A percentile compares a stretch with the other conserved stretches of the same genome.
Conservation (phyloP, 2,329 filamentous ascomycete genomes). For the Verruconis gallopava region DNA sequence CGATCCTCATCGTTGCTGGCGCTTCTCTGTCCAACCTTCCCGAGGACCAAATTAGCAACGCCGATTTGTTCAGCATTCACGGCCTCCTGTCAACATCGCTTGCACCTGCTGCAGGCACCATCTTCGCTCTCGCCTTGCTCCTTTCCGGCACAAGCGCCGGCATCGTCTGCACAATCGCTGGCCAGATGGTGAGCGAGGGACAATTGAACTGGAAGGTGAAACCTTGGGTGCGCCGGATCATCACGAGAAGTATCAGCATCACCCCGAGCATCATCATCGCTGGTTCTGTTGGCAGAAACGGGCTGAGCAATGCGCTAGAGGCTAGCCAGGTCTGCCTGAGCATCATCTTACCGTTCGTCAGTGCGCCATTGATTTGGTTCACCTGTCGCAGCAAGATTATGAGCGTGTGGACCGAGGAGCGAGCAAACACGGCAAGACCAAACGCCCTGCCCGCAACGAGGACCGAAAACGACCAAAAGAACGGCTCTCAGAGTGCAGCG, state of each 20-base stretch:
- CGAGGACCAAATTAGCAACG: constrained; percentile 42
- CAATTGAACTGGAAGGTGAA: constrained; percentile 60
- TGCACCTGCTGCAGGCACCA: constrained; percentile 60
- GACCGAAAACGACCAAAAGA: neutral
- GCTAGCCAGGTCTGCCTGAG: constrained; percentile 68
- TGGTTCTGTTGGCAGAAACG: constrained; percentile 58
- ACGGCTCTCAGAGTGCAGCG: constrained; percentile 8
- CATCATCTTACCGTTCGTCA: constrained; percentile 70
- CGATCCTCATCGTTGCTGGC: constrained; percentile 72
- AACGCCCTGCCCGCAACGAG: neutral
- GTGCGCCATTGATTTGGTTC: constrained; percentile 72
- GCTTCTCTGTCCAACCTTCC: constrained; percentile 53
- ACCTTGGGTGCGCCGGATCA: constrained; percentile 66
- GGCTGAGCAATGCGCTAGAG: constrained; percentile 58
- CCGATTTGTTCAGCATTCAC: constrained; percentile 77
- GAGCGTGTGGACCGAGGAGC: constrained; percentile 41
- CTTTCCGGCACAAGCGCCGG: constrained; percentile 71
- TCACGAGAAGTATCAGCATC: constrained; percentile 71
- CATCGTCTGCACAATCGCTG: constrained; percentile 79
- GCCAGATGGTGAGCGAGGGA: constrained; percentile 80
- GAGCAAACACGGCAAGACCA: neutral
- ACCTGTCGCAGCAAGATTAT: constrained; percentile 70
- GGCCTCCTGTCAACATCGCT: constrained; percentile 54
- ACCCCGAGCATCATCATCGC: constrained; percentile 74
- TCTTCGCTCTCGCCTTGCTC: constrained; percentile 74